A percentile compares a stretch with the other conserved stretches of the same genome.
These are phyloP conservation scores for Cryptosporidium canis DNA, from an alignment of 169 alveolate genomes.

Conservation along the genomic window DNA sequence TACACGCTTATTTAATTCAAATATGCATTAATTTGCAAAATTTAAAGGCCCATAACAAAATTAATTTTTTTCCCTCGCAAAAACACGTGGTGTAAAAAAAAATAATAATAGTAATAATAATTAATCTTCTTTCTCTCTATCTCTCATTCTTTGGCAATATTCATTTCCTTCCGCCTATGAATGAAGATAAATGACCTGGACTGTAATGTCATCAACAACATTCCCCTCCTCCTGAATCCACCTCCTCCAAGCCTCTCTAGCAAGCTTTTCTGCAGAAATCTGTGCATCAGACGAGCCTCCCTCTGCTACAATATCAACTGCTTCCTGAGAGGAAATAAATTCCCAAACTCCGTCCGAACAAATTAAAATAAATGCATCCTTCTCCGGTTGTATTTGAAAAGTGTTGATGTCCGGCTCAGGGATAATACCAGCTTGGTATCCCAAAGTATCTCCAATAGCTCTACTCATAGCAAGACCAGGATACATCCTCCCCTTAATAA, in stretches of 20 bases:
- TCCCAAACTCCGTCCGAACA: constrained; percentile 90
- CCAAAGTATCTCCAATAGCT: constrained; percentile 90
- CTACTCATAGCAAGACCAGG: constrained; percentile 93
- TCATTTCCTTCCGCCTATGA: not conserved
- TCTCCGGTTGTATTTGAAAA: constrained; percentile 72
- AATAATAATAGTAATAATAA: too few species aligned
- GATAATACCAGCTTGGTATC: constrained; percentile 87
- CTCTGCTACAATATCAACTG: constrained; percentile 80
- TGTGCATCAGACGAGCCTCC: constrained; percentile 79
- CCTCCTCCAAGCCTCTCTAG: constrained; percentile 86
- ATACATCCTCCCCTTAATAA: constrained; percentile 80
- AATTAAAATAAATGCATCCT: constrained; percentile 79
- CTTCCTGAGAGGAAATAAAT: constrained; percentile 84
- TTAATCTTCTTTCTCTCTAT: not conserved
- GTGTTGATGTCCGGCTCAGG: constrained; percentile 82
- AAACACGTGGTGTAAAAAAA: too few species aligned
- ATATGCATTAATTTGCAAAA: too few species aligned
- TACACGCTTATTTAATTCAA: too few species aligned
- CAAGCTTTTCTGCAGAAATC: constrained; percentile 83
- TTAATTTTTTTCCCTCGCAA: too few species aligned
- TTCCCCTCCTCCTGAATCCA: constrained; percentile 88
- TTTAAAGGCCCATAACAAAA: too few species aligned
- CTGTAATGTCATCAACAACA: constrained; percentile 88
- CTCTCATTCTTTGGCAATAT: not conserved
- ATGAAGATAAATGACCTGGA: constrained; percentile 76